These are phyloP conservation scores for Plasmodium ovale DNA, from an alignment of 169 alveolate species.

Conservation along the genomic window DNA sequence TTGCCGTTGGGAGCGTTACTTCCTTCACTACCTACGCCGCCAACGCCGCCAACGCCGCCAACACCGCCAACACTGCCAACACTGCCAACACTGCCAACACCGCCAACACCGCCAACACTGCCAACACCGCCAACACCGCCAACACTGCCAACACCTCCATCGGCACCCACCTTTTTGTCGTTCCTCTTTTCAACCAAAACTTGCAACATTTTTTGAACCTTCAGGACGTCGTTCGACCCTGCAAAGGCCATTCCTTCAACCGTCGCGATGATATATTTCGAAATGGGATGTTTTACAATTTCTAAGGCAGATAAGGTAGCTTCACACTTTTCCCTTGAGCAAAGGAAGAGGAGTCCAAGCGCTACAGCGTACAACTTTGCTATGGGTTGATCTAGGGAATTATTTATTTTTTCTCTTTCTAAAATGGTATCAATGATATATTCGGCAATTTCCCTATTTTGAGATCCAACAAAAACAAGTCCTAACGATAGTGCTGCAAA, in stretches of 20 bases:
- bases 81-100: slow-evolving; percentile 15
- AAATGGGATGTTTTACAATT: slow-evolving; percentile 86
- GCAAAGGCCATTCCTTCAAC: slow-evolving; percentile 98
- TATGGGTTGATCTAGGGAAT: slow-evolving; percentile 34
- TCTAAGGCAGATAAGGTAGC: slow-evolving; percentile 91
- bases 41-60: slow-evolving; percentile 57
- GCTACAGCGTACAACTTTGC: slow-evolving; percentile 84
- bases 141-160: slow-evolving; percentile 40
- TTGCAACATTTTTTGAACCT: slow-evolving; percentile 95
- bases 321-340: slow-evolving; percentile 93
- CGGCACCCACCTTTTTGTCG: slow-evolving; percentile 32
- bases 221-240: slow-evolving; percentile 98
- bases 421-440: slow-evolving; percentile 92
- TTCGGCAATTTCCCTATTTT: slow-evolving; percentile 96
- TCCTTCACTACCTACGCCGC: slow-evolving; percentile 65
- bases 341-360: slow-evolving; percentile 93
- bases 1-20: slow-evolving; percentile 41
- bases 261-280: slow-evolving; percentile 86
- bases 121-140: slow-evolving; percentile 47
- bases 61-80: slow-evolving; percentile 46
- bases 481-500: slow-evolving; percentile 98
- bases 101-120: slow-evolving; percentile 55
- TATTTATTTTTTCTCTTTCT: slow-evolving; percentile 85
- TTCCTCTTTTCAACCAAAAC: slow-evolving; percentile 88
- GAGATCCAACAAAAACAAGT: slow-evolving; percentile 96